Conservation (phyloP, 2,329 filamentous ascomycete genomes). For the Colletotrichum limetticola region DNA sequence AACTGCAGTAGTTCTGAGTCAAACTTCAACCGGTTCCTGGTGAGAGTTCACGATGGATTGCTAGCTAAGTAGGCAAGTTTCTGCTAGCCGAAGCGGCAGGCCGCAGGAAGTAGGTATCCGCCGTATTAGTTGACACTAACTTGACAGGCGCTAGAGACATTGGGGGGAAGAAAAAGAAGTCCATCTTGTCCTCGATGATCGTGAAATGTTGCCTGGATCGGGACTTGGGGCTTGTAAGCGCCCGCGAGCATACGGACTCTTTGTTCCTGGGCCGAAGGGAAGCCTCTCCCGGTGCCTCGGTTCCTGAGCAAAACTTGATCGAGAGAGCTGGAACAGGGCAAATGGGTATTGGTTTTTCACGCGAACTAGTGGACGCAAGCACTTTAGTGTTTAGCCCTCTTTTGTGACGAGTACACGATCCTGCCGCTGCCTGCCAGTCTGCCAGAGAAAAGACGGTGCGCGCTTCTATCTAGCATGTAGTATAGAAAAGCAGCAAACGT, state of each 20-base stretch:
- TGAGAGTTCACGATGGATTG: no score
- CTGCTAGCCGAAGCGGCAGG: neutral
- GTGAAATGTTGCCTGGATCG: slow-evolving; percentile 15
- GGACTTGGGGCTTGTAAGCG: neutral
- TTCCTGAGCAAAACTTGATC: neutral
- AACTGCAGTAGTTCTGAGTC: no score
- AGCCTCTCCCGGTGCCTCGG: neutral
- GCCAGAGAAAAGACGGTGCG: neutral
- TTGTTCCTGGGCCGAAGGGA: slow-evolving; percentile 7
- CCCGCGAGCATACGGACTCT: slow-evolving; percentile 9
- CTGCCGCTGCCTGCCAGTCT: neutral
- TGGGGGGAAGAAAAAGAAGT: neutral
- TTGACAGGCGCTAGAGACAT: slow-evolving; percentile 1
- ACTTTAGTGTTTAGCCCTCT: slow-evolving; percentile 7
- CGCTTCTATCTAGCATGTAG: no score
- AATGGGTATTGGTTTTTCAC: neutral
- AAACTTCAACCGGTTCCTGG: no score
- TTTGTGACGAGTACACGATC: neutral
- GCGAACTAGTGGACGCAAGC: slow-evolving; percentile 13
- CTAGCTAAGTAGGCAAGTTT: neutral
- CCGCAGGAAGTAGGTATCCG: neutral
- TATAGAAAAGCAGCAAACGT: neutral
- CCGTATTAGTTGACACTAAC: no score
- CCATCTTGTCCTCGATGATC: slow-evolving; percentile 8
- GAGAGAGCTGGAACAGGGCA: neutral